Percentiles rank a stretch among this genome's conserved stretches.
Conservation (phyloP, 2,329 filamentous ascomycete species). For the Cytospora paraplurivora region DNA sequence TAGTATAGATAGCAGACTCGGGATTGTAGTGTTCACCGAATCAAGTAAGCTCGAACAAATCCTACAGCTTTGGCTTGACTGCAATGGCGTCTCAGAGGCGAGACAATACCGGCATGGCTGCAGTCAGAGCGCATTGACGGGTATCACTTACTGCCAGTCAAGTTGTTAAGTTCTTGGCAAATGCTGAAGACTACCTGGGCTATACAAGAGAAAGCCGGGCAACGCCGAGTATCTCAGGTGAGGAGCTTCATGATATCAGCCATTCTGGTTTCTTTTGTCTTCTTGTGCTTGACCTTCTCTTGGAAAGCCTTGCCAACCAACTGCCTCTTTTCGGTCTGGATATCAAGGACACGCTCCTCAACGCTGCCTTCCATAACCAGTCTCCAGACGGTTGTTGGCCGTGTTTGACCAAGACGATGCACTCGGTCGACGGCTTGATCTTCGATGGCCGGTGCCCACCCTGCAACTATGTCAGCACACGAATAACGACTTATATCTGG, state of each 20-base stretch:
- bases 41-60: too few relatives aligned
- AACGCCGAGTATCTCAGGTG: conserved; percentile 5
- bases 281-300: conserved; percentile 64
- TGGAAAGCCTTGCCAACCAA: conserved; percentile 78
- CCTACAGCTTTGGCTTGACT: too few relatives aligned
- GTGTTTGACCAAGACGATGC: conserved; percentile 80
- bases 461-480: conserved; percentile 31
- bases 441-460: conserved; percentile 93
- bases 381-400: conserved; percentile 76
- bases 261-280: conserved; percentile 59
- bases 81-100: not conserved
- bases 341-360: conserved; percentile 77
- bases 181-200: not conserved
- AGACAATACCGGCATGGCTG: not conserved
- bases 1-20: too few relatives aligned
- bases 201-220: not conserved
- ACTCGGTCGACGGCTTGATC: conserved; percentile 90
- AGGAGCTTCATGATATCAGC: conserved; percentile 57
- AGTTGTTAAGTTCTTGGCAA: not conserved
- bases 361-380: conserved; percentile 79
- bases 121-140: not conserved
- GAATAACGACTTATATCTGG: not conserved
- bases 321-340: conserved; percentile 78
- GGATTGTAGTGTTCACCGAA: too few relatives aligned
- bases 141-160: not conserved